Conservation (phyloP, 139 green algal species). For the Closterium sp. region DNA sequence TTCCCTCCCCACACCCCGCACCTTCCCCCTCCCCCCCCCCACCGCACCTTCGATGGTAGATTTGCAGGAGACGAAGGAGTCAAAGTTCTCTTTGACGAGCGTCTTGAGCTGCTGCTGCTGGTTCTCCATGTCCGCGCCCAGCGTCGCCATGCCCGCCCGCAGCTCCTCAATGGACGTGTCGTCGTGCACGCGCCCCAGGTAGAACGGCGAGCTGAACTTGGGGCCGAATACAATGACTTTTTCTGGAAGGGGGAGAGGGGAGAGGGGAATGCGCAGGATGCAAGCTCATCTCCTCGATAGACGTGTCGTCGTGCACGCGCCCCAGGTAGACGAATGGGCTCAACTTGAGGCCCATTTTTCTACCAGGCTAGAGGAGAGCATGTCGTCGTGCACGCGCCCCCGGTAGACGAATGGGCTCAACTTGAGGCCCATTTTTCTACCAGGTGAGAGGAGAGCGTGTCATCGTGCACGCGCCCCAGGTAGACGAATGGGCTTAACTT, state of each 20-base stretch:
- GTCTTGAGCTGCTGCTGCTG: slow-evolving; percentile 76
- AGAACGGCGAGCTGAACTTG: slow-evolving; percentile 42
- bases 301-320: too few relatives aligned
- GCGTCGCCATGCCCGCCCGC: slow-evolving; percentile 54
- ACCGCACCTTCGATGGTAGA: slow-evolving; percentile 72
- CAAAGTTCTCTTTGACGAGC: slow-evolving; percentile 89
- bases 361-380: too few relatives aligned
- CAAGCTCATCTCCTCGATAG: neutral
- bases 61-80: slow-evolving; percentile 87
- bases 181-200: slow-evolving; percentile 44
- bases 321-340: too few relatives aligned
- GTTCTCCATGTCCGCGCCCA: slow-evolving; percentile 68
- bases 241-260: slow-evolving; percentile 9
- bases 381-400: too few relatives aligned
- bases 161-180: slow-evolving; percentile 44
- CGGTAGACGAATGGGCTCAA: too few relatives aligned
- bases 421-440: too few relatives aligned
- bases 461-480: too few relatives aligned
- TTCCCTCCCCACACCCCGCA: too few relatives aligned
- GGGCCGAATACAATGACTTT: slow-evolving; percentile 27
- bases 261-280: neutral
- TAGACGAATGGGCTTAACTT: too few relatives aligned
- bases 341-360: too few relatives aligned
- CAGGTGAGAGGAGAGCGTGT: too few relatives aligned
- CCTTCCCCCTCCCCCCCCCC: too few relatives aligned